Evolutionary conservation across 1,284 basidiomycete species (phyloP), one percentile per base, ranked within the genome.

Genomic region (Volvariella volvacea): DNA sequence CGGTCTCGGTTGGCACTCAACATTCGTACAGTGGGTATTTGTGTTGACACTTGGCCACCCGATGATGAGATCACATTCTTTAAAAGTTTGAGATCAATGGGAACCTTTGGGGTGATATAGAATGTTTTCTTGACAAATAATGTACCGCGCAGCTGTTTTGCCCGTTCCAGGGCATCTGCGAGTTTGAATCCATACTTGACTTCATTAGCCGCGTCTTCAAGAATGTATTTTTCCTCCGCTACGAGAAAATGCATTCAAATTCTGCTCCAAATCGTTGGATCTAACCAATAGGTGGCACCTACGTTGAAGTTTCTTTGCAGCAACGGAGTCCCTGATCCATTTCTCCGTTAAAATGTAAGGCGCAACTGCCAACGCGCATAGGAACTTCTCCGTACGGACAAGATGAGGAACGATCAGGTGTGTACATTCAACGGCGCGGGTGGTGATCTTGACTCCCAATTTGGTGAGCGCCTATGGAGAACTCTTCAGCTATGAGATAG

Each of bases 321-420:
- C 67, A 2, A 75, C 73, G 19, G 77, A 85, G 1, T 74, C 73
- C 3, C 62, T 64, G 1, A 83, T 74, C 90, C 90, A 92, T 31
- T 75, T 67, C 48, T 74, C 70, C 2, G 70, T 74, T 12, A 92
- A 61, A 41, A 92, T 68, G 50, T 69, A 70, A 0, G 83, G 82
- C 0, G 72, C 76, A 1, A 62, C 62, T 0, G 82, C 71, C 52
- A 92, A 66, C 1, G 86, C 86, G 52, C 76, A 80, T 1, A 93
- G 68, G 56, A 92, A 86, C 56, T 92, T 93, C 57, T 90, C 85
- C 0, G 89, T 92, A 4, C 89, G 76, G 3, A 83, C 78, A 15
- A 92, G 67, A 22, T 68, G 67, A 33, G 74, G 75, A 8, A 77
- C 76, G 33, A 92, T 60, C 16, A 93, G 70, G 60, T 92, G 86